Evolutionary conservation across 73 alveolate genomes (phyloP).

Genomic region (Strombidium stylifer): DNA sequence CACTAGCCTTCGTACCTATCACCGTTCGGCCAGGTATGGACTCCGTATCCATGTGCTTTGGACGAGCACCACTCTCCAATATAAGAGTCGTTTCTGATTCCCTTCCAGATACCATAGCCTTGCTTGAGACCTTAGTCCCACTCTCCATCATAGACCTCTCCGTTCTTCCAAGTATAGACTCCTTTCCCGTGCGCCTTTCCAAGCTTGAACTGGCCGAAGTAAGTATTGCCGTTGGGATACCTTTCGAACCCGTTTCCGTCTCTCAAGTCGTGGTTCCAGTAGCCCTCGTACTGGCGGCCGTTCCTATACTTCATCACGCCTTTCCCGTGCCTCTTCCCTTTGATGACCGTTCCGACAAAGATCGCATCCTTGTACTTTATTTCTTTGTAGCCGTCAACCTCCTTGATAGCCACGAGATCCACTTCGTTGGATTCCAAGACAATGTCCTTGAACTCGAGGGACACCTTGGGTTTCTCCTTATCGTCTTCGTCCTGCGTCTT

Average conservation of each 20-base stretch:
- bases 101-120: constrained; percentile 40
- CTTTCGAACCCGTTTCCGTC: constrained; percentile 51
- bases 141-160: constrained; percentile 76
- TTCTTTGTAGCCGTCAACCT: too few relatives aligned
- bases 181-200: constrained; percentile 36
- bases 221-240: constrained; percentile 22
- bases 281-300: constrained; percentile 18
- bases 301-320: constrained; percentile 35
- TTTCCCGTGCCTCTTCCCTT: constrained; percentile 33
- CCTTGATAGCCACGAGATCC: too few relatives aligned
- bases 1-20: constrained; percentile 70
- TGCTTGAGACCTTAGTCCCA: constrained; percentile 42
- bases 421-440: too few relatives aligned
- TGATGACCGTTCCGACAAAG: too few relatives aligned
- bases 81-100: constrained; percentile 22
- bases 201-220: constrained; percentile 30
- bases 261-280: constrained; percentile 23
- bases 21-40: constrained; percentile 43
- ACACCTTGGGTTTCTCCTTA: too few relatives aligned
- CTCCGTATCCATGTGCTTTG: constrained; percentile 29
- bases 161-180: constrained; percentile 58
- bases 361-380: too few relatives aligned
- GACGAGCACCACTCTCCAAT: constrained; percentile 28
- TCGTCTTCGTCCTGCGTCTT: too few relatives aligned
- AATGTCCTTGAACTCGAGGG: too few relatives aligned